These are phyloP conservation scores for Aspergillus neotritici DNA, from an alignment of 2,329 filamentous ascomycete genomes.

Conservation along the genomic window DNA sequence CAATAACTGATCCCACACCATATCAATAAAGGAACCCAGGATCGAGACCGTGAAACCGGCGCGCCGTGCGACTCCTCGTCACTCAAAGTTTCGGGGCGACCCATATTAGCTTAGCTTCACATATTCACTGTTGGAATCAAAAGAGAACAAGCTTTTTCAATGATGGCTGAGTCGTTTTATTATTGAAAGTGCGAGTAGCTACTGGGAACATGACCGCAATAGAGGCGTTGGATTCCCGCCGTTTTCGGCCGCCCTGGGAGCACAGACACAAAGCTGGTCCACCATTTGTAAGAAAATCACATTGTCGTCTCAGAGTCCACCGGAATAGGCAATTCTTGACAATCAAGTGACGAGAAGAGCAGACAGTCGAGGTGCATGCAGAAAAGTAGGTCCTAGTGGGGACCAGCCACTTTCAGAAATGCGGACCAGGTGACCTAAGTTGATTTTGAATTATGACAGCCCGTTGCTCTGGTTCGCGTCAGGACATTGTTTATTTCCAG, in stretches of 20 bases:
- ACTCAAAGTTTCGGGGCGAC: constrained; percentile 8
- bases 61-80: constrained; percentile 20
- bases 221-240: background rate
- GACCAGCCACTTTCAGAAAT: too few relatives aligned
- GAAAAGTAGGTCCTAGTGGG: background rate
- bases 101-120: constrained; percentile 15
- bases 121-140: background rate
- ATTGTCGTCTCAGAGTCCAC: background rate
- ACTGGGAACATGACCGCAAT: background rate
- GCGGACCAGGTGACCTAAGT: too few relatives aligned
- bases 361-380: too few relatives aligned
- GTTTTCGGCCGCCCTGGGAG: too few relatives aligned
- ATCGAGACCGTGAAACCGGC: constrained; percentile 12
- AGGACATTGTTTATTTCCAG: too few relatives aligned
- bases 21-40: constrained; percentile 15
- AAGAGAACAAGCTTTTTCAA: background rate
- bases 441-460: too few relatives aligned
- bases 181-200: too few relatives aligned
- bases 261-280: too few relatives aligned
- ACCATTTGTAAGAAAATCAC: too few relatives aligned
- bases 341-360: too few relatives aligned
- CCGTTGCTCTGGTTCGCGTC: too few relatives aligned
- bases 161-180: too few relatives aligned
- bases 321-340: background rate
- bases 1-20: constrained; percentile 22